Conservation (phyloP, 768 basidiomycete species). For the Leccinum imitatum region DNA sequence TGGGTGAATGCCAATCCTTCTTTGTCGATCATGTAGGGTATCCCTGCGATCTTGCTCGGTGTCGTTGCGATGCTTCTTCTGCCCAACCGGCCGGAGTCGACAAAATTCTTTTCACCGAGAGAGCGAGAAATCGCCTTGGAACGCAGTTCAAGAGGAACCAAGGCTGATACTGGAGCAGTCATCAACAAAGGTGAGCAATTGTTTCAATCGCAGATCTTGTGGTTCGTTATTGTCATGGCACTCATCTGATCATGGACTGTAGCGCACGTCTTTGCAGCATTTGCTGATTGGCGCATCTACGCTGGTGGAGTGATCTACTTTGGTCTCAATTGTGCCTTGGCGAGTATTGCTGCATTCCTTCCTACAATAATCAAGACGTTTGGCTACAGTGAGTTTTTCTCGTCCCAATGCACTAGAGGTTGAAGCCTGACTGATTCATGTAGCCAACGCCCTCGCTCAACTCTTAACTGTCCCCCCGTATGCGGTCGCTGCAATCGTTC, state of each 20-base stretch:
- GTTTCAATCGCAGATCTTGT: background rate
- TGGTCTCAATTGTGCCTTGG: slow-evolving; percentile 70
- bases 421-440: background rate
- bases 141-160: slow-evolving; percentile 64
- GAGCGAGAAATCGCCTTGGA: slow-evolving; percentile 62
- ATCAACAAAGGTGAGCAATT: slow-evolving; percentile 55
- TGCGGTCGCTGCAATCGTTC: slow-evolving; percentile 64
- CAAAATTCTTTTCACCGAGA: slow-evolving; percentile 49
- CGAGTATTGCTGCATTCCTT: slow-evolving; percentile 80
- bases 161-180: slow-evolving; percentile 62
- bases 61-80: slow-evolving; percentile 54
- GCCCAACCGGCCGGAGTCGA: slow-evolving; percentile 72
- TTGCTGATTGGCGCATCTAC: slow-evolving; percentile 73
- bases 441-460: slow-evolving; percentile 44
- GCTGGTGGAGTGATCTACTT: slow-evolving; percentile 73
- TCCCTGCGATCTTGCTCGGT: slow-evolving; percentile 66
- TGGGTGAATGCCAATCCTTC: background rate
- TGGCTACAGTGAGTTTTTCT: slow-evolving; percentile 55
- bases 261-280: slow-evolving; percentile 64
- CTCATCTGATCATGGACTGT: slow-evolving; percentile 6
- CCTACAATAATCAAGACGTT: slow-evolving; percentile 79
- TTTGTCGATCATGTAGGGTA: slow-evolving; percentile 42
- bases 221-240: background rate
- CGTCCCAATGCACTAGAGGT: background rate
- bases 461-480: slow-evolving; percentile 82